These are phyloP conservation scores for Gossypium davidsonii DNA, from an alignment of 441 rosid species.

Conservation along the genomic window DNA sequence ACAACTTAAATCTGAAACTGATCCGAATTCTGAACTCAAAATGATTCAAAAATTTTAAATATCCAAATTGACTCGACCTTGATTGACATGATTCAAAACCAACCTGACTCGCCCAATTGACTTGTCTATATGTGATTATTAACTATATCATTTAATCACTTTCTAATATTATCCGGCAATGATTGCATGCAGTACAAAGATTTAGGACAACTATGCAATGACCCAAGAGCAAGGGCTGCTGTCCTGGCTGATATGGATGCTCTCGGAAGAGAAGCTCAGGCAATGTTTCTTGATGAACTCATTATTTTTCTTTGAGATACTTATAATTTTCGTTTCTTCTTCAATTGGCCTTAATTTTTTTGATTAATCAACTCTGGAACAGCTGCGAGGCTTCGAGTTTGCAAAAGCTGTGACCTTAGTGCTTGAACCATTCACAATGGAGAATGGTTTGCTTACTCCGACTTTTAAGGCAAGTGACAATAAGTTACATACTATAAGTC, in stretches of 20 bases:
- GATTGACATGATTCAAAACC: no score
- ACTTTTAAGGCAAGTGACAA: conserved; percentile 71
- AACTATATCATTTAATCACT: background rate
- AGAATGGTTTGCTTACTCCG: conserved; percentile 87
- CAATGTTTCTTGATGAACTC: conserved; percentile 21
- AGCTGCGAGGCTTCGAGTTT: conserved; percentile 97
- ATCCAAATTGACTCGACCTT: no score
- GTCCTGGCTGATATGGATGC: conserved; percentile 86
- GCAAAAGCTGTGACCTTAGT: conserved; percentile 86
- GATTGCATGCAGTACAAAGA: conserved; percentile 43
- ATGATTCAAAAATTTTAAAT: no score
- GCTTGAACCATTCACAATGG: conserved; percentile 69
- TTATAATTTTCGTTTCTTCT: background rate
- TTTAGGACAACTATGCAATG: conserved; percentile 60
- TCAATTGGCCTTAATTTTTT: background rate
- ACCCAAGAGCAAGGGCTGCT: conserved; percentile 69
- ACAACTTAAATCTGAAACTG: no score
- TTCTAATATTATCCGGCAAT: conserved; percentile 6
- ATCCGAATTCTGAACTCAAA: no score
- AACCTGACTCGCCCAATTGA: no score
- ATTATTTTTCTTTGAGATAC: background rate
- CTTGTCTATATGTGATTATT: background rate
- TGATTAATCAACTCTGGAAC: conserved; percentile 18
- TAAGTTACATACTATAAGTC: background rate
- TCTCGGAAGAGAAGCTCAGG: conserved; percentile 89